Evolutionary conservation across 768 basidiomycete species (phyloP), one percentile per base, ranked within the genome.

Genomic region (Hygrocybe punicea): DNA sequence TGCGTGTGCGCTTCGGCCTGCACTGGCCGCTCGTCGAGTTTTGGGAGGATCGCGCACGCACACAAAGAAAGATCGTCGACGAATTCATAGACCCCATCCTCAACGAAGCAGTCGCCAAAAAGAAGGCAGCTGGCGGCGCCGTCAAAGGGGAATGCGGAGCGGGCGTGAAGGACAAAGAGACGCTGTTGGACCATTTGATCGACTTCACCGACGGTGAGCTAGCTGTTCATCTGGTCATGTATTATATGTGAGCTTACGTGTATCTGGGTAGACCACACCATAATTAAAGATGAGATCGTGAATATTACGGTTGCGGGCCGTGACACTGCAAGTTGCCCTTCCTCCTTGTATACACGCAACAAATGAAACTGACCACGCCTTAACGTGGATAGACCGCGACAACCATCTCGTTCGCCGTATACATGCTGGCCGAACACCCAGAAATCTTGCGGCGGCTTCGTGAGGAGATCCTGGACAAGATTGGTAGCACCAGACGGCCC

Each of bases 251-350:
- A 47, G 9, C 33, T 11, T 9, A 19, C 33, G 21, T 25, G 14
- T 6, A 45, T 14, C 14, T 7, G 37, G 44, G 23, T 49, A 78
- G 77, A 78, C 55, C 62, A 61, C 5, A 67, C 66, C 29, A 62
- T 76, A 19, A 65, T 85, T n/a, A 75, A 76, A 55, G 82, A 83
- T 58, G 76, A 78, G 60, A 73, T 71, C 3, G 62, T 83, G n/a
- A 84, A 84, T 59, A 79, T 85, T 40, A 67, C 82, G 14, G 72
- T 85, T 21, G 83, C 83, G 21, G 82, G 81, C 8, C 73, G 82
- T 24, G 84, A 86, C 57, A 86, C 84, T 2, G 78, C 78, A 52
- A 23, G 72, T 56, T 25, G 46, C 58, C 42, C 51, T 24, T 4
- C 46, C 7, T 29, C 19, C 24, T 19, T 24, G 13, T 29, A 34